phyloP scores from a whole-genome alignment of 768 basidiomycete genomes.

The Serendipita vermifera region DNA sequence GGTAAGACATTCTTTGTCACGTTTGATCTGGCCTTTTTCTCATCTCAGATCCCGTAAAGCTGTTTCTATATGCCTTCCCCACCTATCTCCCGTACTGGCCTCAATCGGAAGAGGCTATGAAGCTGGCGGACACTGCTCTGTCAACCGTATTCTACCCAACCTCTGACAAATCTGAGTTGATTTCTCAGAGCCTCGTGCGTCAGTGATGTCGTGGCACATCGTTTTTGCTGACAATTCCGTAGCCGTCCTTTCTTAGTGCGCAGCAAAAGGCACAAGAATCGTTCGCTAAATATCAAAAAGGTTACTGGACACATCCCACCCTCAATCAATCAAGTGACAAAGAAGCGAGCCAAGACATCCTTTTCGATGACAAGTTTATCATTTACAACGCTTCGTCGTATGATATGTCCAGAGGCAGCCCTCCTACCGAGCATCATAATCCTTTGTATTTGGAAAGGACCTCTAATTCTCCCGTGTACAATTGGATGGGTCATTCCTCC shows the following conservation, averaged over 20 bases:
- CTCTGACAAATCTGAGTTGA: not conserved
- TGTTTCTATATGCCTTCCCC: slow-evolving; percentile 1
- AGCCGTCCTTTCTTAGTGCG: not conserved
- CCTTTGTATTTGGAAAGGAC: not conserved
- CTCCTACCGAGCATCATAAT: not conserved
- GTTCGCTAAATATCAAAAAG: not conserved
- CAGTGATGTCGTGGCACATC: not conserved
- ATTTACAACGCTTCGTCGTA: not conserved
- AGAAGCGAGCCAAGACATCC: not conserved
- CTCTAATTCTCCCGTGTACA: not conserved
- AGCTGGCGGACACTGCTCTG: not conserved
- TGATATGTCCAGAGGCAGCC: not conserved
- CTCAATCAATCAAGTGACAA: not conserved
- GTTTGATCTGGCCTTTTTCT: no score
- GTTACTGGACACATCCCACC: not conserved
- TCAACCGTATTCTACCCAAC: not conserved
- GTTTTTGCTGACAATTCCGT: not conserved
- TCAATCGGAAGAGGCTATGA: slow-evolving; percentile 3
- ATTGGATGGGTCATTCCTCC: not conserved
- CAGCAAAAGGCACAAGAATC: slow-evolving; percentile 4
- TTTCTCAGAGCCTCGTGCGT: not conserved
- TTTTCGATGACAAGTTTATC: slow-evolving; percentile 6
- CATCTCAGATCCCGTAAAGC: not conserved
- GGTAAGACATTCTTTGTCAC: not conserved
- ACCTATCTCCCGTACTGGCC: not conserved